These are phyloP conservation scores for Alternaria brassicicola DNA, from an alignment of 2,329 filamentous ascomycete species.

Conservation along the genomic window DNA sequence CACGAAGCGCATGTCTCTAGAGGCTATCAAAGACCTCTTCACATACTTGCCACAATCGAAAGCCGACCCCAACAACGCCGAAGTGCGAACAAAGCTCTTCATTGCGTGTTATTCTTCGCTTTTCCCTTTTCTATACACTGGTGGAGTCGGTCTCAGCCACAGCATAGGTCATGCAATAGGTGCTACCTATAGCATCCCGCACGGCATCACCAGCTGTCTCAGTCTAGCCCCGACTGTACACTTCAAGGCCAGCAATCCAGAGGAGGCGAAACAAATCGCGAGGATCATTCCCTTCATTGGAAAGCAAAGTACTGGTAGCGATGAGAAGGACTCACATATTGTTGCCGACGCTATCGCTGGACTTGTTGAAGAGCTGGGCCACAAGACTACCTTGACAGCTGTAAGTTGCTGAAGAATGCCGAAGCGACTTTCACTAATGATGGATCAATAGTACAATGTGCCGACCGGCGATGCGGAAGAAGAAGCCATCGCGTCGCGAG, in stretches of 20 bases:
- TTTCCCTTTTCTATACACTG: slow-evolving; percentile 56
- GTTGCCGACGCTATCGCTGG: slow-evolving; percentile 55
- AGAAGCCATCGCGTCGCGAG: slow-evolving; percentile 44
- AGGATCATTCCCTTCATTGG: slow-evolving; percentile 56
- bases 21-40: slow-evolving; percentile 59
- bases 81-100: slow-evolving; percentile 59
- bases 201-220: slow-evolving; percentile 62
- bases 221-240: slow-evolving; percentile 61
- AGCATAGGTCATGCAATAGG: slow-evolving; percentile 60
- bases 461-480: slow-evolving; percentile 45
- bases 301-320: slow-evolving; percentile 49
- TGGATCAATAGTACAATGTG: slow-evolving; percentile 38
- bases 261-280: slow-evolving; percentile 57
- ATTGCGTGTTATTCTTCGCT: slow-evolving; percentile 60
- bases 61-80: slow-evolving; percentile 53
- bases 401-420: slow-evolving; percentile 23
- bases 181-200: slow-evolving; percentile 61
- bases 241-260: slow-evolving; percentile 56
- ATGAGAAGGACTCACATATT: slow-evolving; percentile 52
- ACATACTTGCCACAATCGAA: slow-evolving; percentile 59
- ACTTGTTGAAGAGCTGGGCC: slow-evolving; percentile 54
- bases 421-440: slow-evolving; percentile 17
- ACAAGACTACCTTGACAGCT: slow-evolving; percentile 45
- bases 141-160: slow-evolving; percentile 58
- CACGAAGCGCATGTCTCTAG: slow-evolving; percentile 54